Base-by-base conservation (phyloP, 2,329 filamentous ascomycete species). In the Madurella fahalii region DNA sequence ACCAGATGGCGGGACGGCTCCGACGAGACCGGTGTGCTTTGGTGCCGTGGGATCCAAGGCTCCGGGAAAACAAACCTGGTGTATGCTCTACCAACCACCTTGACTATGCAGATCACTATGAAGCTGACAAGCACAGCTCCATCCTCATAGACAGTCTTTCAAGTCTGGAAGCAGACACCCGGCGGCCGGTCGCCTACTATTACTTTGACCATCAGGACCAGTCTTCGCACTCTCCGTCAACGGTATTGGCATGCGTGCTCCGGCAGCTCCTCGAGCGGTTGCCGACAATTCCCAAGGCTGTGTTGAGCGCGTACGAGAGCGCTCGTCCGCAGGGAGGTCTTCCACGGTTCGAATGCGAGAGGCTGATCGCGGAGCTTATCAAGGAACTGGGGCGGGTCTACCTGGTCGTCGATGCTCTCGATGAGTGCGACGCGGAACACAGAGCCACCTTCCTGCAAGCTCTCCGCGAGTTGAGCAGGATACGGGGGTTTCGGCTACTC, bases 131-230 rank as follows among this genome's bases (percentile, higher is more conserved):
- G n/a, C n/a, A n/a, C n/a, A n/a, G n/a, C n/a, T n/a, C n/a, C n/a
- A n/a, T n/a, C n/a, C n/a, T n/a, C n/a, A n/a, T n/a, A n/a, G n/a
- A n/a, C n/a, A n/a, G n/a, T n/a, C n/a, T n/a, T n/a, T n/a, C n/a
- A n/a, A n/a, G n/a, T n/a, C n/a, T n/a, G n/a, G n/a, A n/a, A n/a
- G n/a, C n/a, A n/a, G n/a, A n/a, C n/a, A n/a, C n/a, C n/a, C n/a
- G n/a, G n/a, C n/a, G n/a, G 50, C 39, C 54, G 49, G 11, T 69
- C n/a, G 60, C 60, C 9, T 64, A 60, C 51, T 63, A 64, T 39
- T 69, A 69, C 55, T 68, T 64, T 51, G 66, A 68, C 56, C 65
- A 67, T 52, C 63, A 60, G 17, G 66, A 69, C 37, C 61, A 61
- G 25, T 54, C 63, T 16, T 46, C 56, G 15, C 65, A 66, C 40